A percentile compares a stretch with the other conserved stretches of the same genome.
Evolutionary conservation across 179 eudicot genomes (phyloP).

Genomic region (Silene noctiflora): DNA sequence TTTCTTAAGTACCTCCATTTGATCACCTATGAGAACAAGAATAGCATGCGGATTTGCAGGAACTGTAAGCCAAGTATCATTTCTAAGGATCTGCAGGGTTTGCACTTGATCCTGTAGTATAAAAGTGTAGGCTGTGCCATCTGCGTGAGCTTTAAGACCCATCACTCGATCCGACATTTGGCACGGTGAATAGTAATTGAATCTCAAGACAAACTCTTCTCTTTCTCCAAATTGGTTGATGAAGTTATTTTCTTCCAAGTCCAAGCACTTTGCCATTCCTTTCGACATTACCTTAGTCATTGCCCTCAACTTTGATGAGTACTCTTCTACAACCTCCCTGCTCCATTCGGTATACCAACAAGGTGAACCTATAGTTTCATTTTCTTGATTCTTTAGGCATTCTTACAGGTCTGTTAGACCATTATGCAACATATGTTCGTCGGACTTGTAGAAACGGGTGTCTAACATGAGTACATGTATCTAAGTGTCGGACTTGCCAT

Average conservation of each 20-base stretch:
- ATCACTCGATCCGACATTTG: slow-evolving; percentile 13
- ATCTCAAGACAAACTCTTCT: not conserved
- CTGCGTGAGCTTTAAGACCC: slow-evolving; percentile 23
- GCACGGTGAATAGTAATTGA: slow-evolving; percentile 15
- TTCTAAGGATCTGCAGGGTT: slow-evolving; percentile 4
- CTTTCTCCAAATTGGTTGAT: slow-evolving; percentile 10
- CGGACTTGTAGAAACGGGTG: too few species aligned
- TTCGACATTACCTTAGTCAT: slow-evolving; percentile 13
- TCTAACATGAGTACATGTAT: too few species aligned
- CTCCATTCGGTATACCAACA: not conserved
- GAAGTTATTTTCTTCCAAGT: slow-evolving; percentile 17
- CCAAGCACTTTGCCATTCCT: slow-evolving; percentile 18
- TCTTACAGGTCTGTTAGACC: too few species aligned
- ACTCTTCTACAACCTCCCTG: slow-evolving; percentile 20
- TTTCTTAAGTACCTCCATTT: slow-evolving; percentile 17
- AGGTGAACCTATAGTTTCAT: not conserved
- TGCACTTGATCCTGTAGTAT: slow-evolving; percentile 19
- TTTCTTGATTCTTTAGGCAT: too few species aligned
- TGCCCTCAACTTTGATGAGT: slow-evolving; percentile 5
- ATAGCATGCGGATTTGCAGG: slow-evolving; percentile 18
- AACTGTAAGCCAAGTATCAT: slow-evolving; percentile 20
- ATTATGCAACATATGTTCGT: too few species aligned
- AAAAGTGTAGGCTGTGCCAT: slow-evolving; percentile 11
- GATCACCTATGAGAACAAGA: slow-evolving; percentile 19
- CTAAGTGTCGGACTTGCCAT: too few species aligned